These are phyloP conservation scores for Phaeophleospora eucalypticola DNA, from an alignment of 2,329 filamentous ascomycete genomes.

Conservation along the genomic window DNA sequence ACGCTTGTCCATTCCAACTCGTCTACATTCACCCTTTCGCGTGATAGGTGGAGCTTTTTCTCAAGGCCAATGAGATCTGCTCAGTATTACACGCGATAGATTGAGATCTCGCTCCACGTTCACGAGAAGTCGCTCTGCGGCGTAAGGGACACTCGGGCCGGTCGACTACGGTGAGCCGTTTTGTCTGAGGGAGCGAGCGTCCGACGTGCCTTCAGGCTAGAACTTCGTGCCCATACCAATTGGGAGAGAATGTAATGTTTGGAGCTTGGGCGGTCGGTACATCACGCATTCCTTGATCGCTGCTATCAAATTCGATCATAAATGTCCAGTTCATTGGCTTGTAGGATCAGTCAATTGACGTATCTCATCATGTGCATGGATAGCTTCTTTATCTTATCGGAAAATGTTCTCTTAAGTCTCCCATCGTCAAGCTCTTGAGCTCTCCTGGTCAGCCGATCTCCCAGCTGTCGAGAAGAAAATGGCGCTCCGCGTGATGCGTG, in stretches of 20 bases:
- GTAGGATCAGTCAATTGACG: too few species aligned
- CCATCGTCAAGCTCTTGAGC: too few species aligned
- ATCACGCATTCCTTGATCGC: too few species aligned
- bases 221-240: not conserved
- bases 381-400: too few species aligned
- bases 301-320: too few species aligned
- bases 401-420: too few species aligned
- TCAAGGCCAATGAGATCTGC: constrained; percentile 50
- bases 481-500: not conserved
- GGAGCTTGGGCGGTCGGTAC: constrained; percentile 7
- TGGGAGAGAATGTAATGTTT: too few species aligned
- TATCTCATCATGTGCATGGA: too few species aligned
- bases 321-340: too few species aligned
- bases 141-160: constrained; percentile 9
- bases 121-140: constrained; percentile 11
- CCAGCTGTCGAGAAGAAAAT: not conserved
- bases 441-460: too few species aligned
- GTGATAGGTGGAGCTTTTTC: constrained; percentile 51
- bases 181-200: constrained; percentile 4
- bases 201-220: constrained; percentile 7
- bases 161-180: constrained; percentile 13
- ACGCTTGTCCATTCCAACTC: not conserved
- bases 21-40: too few species aligned
- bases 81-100: constrained; percentile 53
- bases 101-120: constrained; percentile 26